These are phyloP conservation scores for Candida alai DNA, from an alignment of 805 yeast species.

Conservation along the genomic window DNA sequence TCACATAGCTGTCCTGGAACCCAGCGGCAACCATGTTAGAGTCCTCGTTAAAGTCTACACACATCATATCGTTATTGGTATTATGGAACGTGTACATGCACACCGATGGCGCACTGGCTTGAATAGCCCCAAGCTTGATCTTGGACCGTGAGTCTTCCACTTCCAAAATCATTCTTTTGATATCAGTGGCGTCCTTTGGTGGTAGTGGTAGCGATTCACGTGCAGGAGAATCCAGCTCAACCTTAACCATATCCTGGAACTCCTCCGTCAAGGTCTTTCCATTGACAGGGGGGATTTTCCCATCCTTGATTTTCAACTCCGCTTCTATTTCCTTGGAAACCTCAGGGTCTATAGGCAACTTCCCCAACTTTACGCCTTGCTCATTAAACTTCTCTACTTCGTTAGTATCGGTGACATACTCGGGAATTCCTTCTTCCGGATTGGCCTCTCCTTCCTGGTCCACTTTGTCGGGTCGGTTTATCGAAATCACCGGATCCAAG, in stretches of 20 bases:
- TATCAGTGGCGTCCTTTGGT: constrained; percentile 70
- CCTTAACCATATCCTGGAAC: constrained; percentile 43
- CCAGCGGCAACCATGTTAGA: constrained; percentile 89
- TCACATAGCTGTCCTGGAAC: constrained; percentile 85
- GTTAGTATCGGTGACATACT: constrained; percentile 35
- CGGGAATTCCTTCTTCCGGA: constrained; percentile 52
- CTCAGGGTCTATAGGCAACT: constrained; percentile 81
- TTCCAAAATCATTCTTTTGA: constrained; percentile 70
- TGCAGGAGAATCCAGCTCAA: constrained; percentile 64
- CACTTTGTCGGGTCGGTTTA: constrained; percentile 38
- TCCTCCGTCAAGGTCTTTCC: constrained; percentile 39
- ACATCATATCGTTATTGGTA: constrained; percentile 84
- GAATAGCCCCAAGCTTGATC: constrained; percentile 59
- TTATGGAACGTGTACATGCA: constrained; percentile 98
- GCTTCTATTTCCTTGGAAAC: constrained; percentile 80
- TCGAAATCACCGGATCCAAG: constrained; percentile 50
- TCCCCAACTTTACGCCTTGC: constrained; percentile 76
- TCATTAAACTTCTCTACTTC: constrained; percentile 62
- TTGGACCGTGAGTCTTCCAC: constrained; percentile 81
- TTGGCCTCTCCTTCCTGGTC: constrained; percentile 45
- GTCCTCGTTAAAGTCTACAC: constrained; percentile 82
- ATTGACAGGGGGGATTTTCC: constrained; percentile 30
- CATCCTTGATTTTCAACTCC: constrained; percentile 78
- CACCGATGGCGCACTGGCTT: constrained; percentile 85
- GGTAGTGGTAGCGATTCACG: constrained; percentile 83